Evolutionary conservation across 805 yeast species (phyloP), one percentile per base, ranked within the genome.

Genomic region (Pichia californica): DNA sequence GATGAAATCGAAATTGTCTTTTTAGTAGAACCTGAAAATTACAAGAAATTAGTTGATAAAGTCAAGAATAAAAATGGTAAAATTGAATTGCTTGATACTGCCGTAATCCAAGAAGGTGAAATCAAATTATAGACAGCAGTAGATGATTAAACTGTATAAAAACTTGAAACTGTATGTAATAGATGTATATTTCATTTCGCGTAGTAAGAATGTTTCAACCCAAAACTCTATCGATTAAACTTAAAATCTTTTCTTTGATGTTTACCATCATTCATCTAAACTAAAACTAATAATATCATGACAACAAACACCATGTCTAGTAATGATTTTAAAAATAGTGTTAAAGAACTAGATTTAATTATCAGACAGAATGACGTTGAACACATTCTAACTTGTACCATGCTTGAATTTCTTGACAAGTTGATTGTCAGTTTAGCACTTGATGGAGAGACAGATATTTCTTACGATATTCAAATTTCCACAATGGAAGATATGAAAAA

Each of bases 391-490:
- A 52, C 53, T 0, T 58, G 65, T 33, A 45, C 52, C 2, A 48
- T 62, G 2, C 32, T 58, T 3, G 64, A 63, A 26, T 62, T 70
- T 25, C 55, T 55, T 2, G 72, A 75, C 48, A 69, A 68, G 47
- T 50, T 67, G 19, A 56, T 76, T 11, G 42, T 76, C 28, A 64
- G 67, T 29, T 49, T 76, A 8, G 53, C 65, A 29, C 57, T 63
- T 38, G 58, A 73, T 52, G 79, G 77, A 2, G 66, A 70, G 23
- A 65, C 66, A 45, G 79, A 76, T 54, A 64, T 71, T 4, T 66
- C 77, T 0, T 73, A 70, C 47, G 77, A 72, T 44, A 51, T 74
- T 9, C 73, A 67, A 36, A 45, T 58, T 2, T 52, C 62, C 2
- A 38, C 41, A 8, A 14, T 52, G 10, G 40, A 44, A 7, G 55